A percentile compares a stretch with the other conserved stretches of the same genome.
Conservation (phyloP, 306 rosid genomes). For the Vicia faba region DNA sequence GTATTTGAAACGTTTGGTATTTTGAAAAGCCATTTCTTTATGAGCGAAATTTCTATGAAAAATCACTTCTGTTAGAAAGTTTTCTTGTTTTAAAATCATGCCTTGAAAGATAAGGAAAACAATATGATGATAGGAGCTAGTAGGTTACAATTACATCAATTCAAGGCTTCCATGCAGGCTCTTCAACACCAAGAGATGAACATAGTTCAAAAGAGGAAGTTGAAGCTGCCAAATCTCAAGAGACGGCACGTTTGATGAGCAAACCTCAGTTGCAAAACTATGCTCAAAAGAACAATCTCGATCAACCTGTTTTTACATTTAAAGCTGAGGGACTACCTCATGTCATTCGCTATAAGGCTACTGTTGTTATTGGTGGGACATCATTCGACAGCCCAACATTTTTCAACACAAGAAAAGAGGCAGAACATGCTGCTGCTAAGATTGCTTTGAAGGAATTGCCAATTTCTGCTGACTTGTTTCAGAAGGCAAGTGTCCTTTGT, state of each 20-base stretch:
- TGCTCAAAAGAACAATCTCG: constrained; percentile 34
- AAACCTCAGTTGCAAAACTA: constrained; percentile 38
- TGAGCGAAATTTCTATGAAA: too few species aligned
- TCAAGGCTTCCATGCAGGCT: too few species aligned
- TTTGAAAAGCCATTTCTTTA: too few species aligned
- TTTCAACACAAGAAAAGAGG: constrained; percentile 38
- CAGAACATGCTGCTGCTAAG: constrained; percentile 44
- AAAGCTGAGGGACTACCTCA: constrained; percentile 29
- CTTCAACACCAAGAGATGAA: constrained; percentile 9
- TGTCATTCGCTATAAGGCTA: constrained; percentile 31
- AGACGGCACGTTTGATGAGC: background rate
- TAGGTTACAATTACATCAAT: too few species aligned
- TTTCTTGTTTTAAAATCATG: too few species aligned
- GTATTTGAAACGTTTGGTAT: too few species aligned
- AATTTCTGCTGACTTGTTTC: constrained; percentile 38
- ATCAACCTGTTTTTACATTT: constrained; percentile 27
- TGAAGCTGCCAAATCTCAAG: constrained; percentile 11
- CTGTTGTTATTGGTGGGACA: constrained; percentile 34
- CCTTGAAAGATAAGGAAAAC: too few species aligned
- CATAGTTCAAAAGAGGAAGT: too few species aligned
- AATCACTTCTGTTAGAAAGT: too few species aligned
- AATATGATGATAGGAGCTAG: too few species aligned
- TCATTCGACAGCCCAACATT: constrained; percentile 35
- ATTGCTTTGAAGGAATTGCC: background rate
- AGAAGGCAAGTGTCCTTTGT: constrained; percentile 38